Evolutionary conservation across 148 eudicot genomes (phyloP).

Genomic region (Oxyria digyna): DNA sequence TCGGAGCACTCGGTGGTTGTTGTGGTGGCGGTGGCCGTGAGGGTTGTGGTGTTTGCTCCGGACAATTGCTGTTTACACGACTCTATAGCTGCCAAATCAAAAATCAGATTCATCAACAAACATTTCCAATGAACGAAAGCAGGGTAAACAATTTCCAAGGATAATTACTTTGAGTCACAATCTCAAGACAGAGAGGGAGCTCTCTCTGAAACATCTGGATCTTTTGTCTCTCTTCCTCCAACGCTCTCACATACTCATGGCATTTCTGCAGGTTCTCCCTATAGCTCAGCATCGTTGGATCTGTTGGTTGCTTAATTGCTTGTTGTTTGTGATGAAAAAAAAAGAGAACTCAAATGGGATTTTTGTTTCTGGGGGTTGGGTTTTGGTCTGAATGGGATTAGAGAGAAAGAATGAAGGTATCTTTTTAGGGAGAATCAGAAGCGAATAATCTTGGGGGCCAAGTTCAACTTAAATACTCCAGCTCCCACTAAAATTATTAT

Average conservation of each 20-base stretch:
- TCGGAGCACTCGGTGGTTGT: conserved; percentile 39
- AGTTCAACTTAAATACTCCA: not conserved
- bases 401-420: not conserved
- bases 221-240: conserved; percentile 62
- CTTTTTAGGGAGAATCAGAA: not conserved
- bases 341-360: too few relatives aligned
- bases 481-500: not conserved
- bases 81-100: conserved; percentile 51
- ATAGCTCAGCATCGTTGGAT: conserved; percentile 10
- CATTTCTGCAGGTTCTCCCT: conserved; percentile 49
- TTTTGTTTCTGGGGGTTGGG: not conserved
- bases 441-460: not conserved
- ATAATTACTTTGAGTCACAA: conserved; percentile 69
- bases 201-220: conserved; percentile 74
- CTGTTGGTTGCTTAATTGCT: not conserved
- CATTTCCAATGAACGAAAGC: too few relatives aligned
- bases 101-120: conserved; percentile 4
- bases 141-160: not conserved
- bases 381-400: not conserved
- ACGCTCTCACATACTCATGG: conserved; percentile 47
- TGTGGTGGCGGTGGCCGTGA: conserved; percentile 23
- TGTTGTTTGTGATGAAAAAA: too few relatives aligned
- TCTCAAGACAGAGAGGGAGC: conserved; percentile 87
- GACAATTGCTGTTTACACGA: conserved; percentile 60
- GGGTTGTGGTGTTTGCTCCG: conserved; percentile 21